Evolutionary conservation across 2,329 filamentous ascomycete genomes (phyloP).

Genomic region (Lomentospora prolificans): DNA sequence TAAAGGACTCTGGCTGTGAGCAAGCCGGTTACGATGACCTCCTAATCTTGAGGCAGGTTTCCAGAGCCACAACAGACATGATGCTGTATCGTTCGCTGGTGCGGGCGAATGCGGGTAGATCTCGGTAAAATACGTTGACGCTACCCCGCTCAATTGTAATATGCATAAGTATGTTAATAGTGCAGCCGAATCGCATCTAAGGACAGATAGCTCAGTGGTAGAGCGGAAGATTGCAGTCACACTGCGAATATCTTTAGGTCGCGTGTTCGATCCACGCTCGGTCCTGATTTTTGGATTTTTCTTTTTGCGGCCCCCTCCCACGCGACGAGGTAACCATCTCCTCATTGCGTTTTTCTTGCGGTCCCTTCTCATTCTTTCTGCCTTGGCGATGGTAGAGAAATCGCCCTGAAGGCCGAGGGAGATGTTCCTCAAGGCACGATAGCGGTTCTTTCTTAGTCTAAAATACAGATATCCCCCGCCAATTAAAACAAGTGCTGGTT

Average conservation of each 20-base stretch:
- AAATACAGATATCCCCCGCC: too few species aligned
- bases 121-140: not conserved
- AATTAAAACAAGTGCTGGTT: too few species aligned
- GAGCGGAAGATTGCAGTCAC: conserved; percentile 2
- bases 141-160: not conserved
- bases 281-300: not conserved
- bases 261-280: conserved; percentile 5
- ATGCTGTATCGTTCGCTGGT: not conserved
- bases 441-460: too few species aligned
- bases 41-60: not conserved
- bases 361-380: too few species aligned
- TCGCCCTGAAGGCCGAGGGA: too few species aligned
- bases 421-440: too few species aligned
- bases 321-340: too few species aligned
- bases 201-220: conserved; percentile 3
- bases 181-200: not conserved
- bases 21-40: not conserved
- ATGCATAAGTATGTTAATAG: not conserved
- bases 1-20: not conserved
- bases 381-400: too few species aligned
- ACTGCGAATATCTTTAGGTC: conserved; percentile 3
- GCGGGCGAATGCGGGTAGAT: not conserved
- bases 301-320: too few species aligned
- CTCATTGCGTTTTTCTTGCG: not conserved
- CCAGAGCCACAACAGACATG: not conserved